Base-by-base conservation (phyloP, 768 basidiomycete genomes). In the Tubosaeta sp. region DNA sequence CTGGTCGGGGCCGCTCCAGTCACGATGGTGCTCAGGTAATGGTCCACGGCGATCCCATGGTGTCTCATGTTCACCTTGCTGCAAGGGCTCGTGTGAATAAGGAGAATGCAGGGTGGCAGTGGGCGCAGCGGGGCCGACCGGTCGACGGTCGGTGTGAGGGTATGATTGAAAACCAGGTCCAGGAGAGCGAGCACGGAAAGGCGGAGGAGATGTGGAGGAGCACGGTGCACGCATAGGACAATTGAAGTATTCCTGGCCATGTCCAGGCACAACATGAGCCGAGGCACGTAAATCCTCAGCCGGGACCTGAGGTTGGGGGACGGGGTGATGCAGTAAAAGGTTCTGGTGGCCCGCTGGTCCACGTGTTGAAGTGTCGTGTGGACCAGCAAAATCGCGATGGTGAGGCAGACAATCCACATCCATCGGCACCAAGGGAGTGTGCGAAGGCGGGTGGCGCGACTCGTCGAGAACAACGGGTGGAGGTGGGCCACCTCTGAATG, bases 351-450 rank as follows among this genome's bases (percentile, higher is more conserved):
- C 79, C 5, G 74, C 68, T 6, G 82, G 84, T 11, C 81, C 84
- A 32, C 85, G 78, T 33, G 68, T 65, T 27, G 59, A 43, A 0
- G 45, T 64, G 0, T 82, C 80, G 22, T 79, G 77, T 44, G 76
- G 69, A 10, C 69, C 71, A 26, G 78, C 74, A 58, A 82, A 82
- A 51, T 86, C 84, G 19, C 85, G 77, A 35, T 78, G 80, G 53
- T 75, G 70, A 52, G 64, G 58, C 29, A 80, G 80, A 6, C 82
- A 75, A 48, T 87, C 85, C 8, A 86, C 76, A 12, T 73, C 78
- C 89, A 91, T 91, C 0, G 88, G 88, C 6, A 88, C 89, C 19
- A 92, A 74, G 4, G 79, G 85, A 0, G 85, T 81, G 55, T 11
- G 22, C 22, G 22, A 22, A 22, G 22, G 22, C 22, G 22, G 22